Conservation (phyloP, 345 rosid species). For the Garcia nutans region DNA sequence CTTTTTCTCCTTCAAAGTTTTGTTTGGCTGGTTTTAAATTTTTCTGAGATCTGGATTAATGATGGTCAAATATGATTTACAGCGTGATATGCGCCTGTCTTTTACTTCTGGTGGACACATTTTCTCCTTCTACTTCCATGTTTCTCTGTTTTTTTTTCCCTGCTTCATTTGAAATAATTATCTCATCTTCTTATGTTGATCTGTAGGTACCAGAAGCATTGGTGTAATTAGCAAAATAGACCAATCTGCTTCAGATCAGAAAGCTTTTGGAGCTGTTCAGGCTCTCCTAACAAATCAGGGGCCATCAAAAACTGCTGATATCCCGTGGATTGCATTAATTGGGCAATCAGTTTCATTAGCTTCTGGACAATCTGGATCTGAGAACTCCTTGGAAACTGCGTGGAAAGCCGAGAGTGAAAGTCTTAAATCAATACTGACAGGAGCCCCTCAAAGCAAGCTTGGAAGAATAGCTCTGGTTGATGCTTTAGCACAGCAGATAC, state of each 20-base stretch:
- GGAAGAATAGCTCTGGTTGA: constrained; percentile 93
- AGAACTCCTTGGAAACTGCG: constrained; percentile 92
- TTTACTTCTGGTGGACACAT: background rate
- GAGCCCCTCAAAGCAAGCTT: constrained; percentile 87
- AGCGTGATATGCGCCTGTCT: background rate
- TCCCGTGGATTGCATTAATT: constrained; percentile 95
- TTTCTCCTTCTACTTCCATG: background rate
- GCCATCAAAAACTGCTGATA: constrained; percentile 85
- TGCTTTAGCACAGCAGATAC: constrained; percentile 83
- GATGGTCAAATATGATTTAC: background rate
- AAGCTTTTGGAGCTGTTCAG: constrained; percentile 95
- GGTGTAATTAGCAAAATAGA: constrained; percentile 91
- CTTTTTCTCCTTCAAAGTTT: background rate
- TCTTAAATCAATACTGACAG: constrained; percentile 71
- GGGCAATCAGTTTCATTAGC: constrained; percentile 95
- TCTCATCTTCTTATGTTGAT: background rate
- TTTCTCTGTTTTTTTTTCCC: background rate
- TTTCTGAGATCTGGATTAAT: background rate
- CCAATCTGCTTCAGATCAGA: constrained; percentile 77
- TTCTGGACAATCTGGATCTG: constrained; percentile 80
- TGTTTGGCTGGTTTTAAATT: background rate
- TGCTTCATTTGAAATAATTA: background rate
- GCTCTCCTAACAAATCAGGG: constrained; percentile 90
- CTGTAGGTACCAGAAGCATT: constrained; percentile 83
- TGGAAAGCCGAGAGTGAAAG: constrained; percentile 97